Conservation (phyloP, 768 basidiomycete species). For the Pleurotus tuoliensis region DNA sequence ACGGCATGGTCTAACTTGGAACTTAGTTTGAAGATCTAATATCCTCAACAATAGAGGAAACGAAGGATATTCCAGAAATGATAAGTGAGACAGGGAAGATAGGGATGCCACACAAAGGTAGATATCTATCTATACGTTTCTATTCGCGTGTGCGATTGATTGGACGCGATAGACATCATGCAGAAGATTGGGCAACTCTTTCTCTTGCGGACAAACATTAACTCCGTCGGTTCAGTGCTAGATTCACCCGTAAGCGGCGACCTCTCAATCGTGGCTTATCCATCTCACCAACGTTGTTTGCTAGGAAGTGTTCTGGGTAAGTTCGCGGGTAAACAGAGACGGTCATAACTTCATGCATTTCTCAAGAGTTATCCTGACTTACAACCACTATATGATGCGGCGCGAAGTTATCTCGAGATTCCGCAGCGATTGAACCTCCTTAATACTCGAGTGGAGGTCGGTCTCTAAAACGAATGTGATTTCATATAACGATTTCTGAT, state of each 20-base stretch:
- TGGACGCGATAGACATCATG: conserved; percentile 73
- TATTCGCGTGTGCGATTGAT: conserved; percentile 6
- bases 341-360: background rate
- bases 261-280: no score
- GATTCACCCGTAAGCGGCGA: conserved; percentile 77
- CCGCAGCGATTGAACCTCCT: conserved; percentile 90
- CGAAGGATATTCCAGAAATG: conserved; percentile 91
- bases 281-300: background rate
- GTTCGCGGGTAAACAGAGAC: conserved; percentile 17
- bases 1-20: background rate
- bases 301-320: conserved; percentile 93
- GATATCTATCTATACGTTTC: conserved; percentile 1
- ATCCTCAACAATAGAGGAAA: conserved; percentile 91
- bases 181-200: conserved; percentile 95
- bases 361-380: conserved; percentile 87
- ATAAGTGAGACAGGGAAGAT: conserved; percentile 95
- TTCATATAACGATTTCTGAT: background rate
- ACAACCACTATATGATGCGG: conserved; percentile 92
- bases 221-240: conserved; percentile 93
- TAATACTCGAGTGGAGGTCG: conserved; percentile 91
- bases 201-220: conserved; percentile 89
- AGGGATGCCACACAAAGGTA: conserved; percentile 81
- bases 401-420: conserved; percentile 91
- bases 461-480: background rate
- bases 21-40: conserved; percentile 87